phyloP scores from a whole-genome alignment of 2,329 filamentous ascomycete genomes.

The Arthrobotrys sinensis region DNA sequence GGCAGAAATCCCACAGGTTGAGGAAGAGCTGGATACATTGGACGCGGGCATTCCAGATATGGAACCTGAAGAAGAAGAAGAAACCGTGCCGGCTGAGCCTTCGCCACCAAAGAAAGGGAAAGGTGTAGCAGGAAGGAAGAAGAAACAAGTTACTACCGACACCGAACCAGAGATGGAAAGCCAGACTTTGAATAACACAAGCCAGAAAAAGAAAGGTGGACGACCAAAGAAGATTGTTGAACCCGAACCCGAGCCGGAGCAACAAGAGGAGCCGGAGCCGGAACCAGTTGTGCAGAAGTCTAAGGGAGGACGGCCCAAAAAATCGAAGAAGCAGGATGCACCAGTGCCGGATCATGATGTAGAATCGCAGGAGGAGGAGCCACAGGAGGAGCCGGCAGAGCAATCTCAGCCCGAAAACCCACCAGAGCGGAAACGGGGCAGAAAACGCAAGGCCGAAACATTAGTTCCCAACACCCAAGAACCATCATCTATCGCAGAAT shows the following conservation, averaged over 20 bases:
- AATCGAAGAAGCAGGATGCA: constrained; percentile 6
- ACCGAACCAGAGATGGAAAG: constrained; percentile 66
- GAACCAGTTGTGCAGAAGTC: background rate
- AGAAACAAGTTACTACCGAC: constrained; percentile 35
- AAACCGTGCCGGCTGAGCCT: constrained; percentile 1
- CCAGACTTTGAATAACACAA: constrained; percentile 65
- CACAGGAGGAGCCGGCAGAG: constrained; percentile 64
- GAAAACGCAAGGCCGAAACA: constrained; percentile 45
- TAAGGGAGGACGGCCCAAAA: constrained; percentile 13
- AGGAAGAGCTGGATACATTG: constrained; percentile 3
- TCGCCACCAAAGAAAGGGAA: constrained; percentile 32
- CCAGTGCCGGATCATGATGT: background rate
- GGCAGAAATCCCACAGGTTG: background rate
- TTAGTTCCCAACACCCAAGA: constrained; percentile 41
- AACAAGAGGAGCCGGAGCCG: background rate
- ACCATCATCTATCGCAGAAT: constrained; percentile 60
- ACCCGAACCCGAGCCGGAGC: constrained; percentile 3
- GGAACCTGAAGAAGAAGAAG: constrained; percentile 57
- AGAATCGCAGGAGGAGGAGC: constrained; percentile 65
- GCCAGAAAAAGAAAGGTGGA: constrained; percentile 51
- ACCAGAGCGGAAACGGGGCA: constrained; percentile 52
- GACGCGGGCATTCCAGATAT: constrained; percentile 54
- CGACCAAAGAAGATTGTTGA: constrained; percentile 40
- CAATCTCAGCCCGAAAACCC: constrained; percentile 61
- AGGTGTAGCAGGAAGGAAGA: constrained; percentile 9